These are phyloP conservation scores for Microstegium vimineum DNA, from an alignment of 176 grass and related monocot species.

Conservation along the genomic window DNA sequence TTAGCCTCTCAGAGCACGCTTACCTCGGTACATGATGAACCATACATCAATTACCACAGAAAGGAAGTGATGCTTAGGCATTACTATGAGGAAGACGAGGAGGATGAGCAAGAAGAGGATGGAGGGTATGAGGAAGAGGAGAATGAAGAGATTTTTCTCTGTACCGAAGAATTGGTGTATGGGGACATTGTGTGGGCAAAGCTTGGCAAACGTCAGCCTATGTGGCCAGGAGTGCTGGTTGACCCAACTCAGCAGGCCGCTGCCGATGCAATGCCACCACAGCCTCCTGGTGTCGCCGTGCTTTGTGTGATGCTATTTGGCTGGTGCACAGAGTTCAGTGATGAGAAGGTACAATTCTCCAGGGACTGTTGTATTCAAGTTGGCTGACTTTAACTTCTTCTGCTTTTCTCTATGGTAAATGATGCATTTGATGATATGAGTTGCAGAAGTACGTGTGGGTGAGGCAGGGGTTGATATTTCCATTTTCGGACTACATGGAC, in stretches of 20 bases:
- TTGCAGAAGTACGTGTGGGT: slow-evolving; percentile 90
- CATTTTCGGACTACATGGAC: slow-evolving; percentile 85
- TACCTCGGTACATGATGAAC: slow-evolving; percentile 33
- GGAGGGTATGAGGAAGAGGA: slow-evolving; percentile 18
- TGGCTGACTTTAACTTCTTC: neutral
- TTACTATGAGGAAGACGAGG: slow-evolving; percentile 21
- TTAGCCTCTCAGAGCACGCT: slow-evolving; percentile 49
- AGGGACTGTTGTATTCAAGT: neutral
- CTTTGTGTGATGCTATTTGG: slow-evolving; percentile 89
- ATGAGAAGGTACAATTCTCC: slow-evolving; percentile 52
- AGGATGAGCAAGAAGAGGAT: slow-evolving; percentile 14
- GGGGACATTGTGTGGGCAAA: slow-evolving; percentile 92
- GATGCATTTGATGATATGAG: slow-evolving; percentile 10
- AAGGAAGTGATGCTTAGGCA: slow-evolving; percentile 29
- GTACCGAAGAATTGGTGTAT: slow-evolving; percentile 43
- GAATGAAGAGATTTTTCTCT: slow-evolving; percentile 16
- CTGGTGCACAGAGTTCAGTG: slow-evolving; percentile 49
- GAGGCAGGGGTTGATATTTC: slow-evolving; percentile 69
- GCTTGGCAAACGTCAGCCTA: slow-evolving; percentile 64
- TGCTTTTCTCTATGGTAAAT: slow-evolving; percentile 2
- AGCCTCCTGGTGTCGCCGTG: slow-evolving; percentile 39
- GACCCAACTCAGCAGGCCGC: slow-evolving; percentile 64
- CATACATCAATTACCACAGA: neutral
- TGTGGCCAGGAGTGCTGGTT: slow-evolving; percentile 75
- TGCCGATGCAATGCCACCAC: slow-evolving; percentile 44